A percentile compares a stretch with the other conserved stretches of the same genome.
Conservation (phyloP, 768 basidiomycete genomes). For the Trametes cinnabarina region DNA sequence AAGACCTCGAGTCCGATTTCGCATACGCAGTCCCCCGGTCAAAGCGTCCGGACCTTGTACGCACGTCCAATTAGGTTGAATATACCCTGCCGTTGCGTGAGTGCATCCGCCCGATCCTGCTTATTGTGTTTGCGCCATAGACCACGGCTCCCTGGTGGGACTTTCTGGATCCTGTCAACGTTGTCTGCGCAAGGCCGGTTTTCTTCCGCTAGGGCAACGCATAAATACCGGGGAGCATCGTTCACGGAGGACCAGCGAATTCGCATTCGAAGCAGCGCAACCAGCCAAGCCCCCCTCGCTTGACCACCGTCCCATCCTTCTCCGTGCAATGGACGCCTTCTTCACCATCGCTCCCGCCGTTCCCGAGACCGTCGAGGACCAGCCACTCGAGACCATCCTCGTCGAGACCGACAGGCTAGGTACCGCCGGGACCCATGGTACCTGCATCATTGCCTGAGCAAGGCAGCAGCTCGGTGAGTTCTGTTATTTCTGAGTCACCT, state of each 20-base stretch:
- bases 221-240: neutral
- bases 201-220: neutral
- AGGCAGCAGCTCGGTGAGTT: neutral
- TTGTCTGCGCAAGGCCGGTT: neutral
- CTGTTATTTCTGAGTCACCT: neutral
- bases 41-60: neutral
- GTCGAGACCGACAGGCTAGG: slow-evolving; percentile 6
- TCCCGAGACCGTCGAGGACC: slow-evolving; percentile 5
- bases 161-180: neutral
- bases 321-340: slow-evolving; percentile 18
- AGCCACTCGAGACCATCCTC: slow-evolving; percentile 9
- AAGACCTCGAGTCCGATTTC: neutral
- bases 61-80: neutral
- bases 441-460: slow-evolving; percentile 9
- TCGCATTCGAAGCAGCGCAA: neutral
- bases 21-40: neutral
- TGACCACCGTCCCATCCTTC: slow-evolving; percentile 1
- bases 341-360: slow-evolving; percentile 18
- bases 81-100: neutral
- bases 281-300: slow-evolving; percentile 7
- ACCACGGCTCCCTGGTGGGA: neutral
- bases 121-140: neutral
- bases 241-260: neutral
- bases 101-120: neutral
- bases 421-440: neutral